Conservation (phyloP, 2,329 filamentous ascomycete genomes). For the Xylaria sp. region DNA sequence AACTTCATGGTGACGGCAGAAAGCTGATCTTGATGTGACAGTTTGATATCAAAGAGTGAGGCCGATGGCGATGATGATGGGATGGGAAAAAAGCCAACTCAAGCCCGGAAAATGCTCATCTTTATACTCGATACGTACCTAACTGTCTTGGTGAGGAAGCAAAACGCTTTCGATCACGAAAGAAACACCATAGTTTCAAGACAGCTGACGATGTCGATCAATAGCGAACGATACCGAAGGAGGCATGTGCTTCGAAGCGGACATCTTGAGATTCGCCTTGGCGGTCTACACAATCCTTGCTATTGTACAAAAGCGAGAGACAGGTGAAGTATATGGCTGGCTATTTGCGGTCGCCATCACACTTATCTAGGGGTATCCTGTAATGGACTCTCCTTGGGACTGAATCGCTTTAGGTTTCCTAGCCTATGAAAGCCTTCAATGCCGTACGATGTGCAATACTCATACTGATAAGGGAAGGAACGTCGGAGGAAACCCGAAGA, state of each 20-base stretch:
- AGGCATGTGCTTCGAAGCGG: background rate
- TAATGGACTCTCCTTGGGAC: background rate
- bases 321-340: background rate
- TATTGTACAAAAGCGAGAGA: background rate
- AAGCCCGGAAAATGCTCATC: background rate
- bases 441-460: background rate
- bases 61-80: slow-evolving; percentile 7
- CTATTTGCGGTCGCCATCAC: background rate
- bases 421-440: background rate
- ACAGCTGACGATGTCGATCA: slow-evolving; percentile 12
- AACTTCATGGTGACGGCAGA: slow-evolving; percentile 51
- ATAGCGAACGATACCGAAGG: slow-evolving; percentile 4
- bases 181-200: background rate
- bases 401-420: background rate
- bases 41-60: background rate
- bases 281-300: background rate
- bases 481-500: slow-evolving; percentile 12
- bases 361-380: background rate
- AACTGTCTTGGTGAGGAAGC: background rate
- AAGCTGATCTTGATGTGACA: background rate
- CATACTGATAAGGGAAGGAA: slow-evolving; percentile 9
- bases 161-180: background rate
- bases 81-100: background rate
- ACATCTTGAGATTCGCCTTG: background rate
- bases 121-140: slow-evolving; percentile 11